Conservation (phyloP, 768 basidiomycete genomes). For the Suillus ampliporus region DNA sequence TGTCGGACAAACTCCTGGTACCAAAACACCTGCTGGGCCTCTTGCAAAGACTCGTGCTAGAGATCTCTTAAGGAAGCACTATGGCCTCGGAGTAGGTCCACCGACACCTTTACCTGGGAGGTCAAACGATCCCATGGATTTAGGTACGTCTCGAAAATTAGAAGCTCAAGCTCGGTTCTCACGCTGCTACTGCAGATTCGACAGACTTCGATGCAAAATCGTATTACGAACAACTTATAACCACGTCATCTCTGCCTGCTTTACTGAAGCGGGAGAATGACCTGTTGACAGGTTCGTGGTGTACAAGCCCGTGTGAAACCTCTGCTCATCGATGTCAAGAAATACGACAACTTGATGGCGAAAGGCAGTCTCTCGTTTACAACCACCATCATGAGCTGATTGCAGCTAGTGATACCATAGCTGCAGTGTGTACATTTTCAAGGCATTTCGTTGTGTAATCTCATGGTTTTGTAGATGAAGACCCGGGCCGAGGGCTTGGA, state of each 20-base stretch:
- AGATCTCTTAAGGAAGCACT: slow-evolving; percentile 84
- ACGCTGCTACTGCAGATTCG: slow-evolving; percentile 59
- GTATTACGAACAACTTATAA: slow-evolving; percentile 88
- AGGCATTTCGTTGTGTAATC: slow-evolving; percentile 10
- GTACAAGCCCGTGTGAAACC: neutral
- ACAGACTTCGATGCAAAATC: slow-evolving; percentile 80
- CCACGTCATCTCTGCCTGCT: slow-evolving; percentile 72
- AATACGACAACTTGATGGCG: slow-evolving; percentile 85
- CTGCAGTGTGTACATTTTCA: slow-evolving; percentile 57
- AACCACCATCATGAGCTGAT: slow-evolving; percentile 96
- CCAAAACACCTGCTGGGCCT: slow-evolving; percentile 36
- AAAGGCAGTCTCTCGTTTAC: slow-evolving; percentile 90
- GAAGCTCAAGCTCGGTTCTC: neutral
- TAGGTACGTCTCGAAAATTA: slow-evolving; percentile 52
- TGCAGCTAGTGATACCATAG: slow-evolving; percentile 91
- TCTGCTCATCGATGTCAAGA: slow-evolving; percentile 50
- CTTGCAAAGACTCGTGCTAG: slow-evolving; percentile 63
- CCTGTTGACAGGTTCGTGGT: slow-evolving; percentile 62
- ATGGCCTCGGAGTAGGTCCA: slow-evolving; percentile 80
- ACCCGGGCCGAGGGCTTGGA: slow-evolving; percentile 85
- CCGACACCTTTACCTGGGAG: slow-evolving; percentile 65
- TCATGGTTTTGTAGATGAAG: slow-evolving; percentile 70
- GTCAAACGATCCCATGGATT: slow-evolving; percentile 78
- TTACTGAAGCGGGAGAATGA: slow-evolving; percentile 86
- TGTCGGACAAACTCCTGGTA: slow-evolving; percentile 27